phyloP scores from a whole-genome alignment of 371 early-diverging fungal species.

The Homolaphlyctis polyrhiza region DNA sequence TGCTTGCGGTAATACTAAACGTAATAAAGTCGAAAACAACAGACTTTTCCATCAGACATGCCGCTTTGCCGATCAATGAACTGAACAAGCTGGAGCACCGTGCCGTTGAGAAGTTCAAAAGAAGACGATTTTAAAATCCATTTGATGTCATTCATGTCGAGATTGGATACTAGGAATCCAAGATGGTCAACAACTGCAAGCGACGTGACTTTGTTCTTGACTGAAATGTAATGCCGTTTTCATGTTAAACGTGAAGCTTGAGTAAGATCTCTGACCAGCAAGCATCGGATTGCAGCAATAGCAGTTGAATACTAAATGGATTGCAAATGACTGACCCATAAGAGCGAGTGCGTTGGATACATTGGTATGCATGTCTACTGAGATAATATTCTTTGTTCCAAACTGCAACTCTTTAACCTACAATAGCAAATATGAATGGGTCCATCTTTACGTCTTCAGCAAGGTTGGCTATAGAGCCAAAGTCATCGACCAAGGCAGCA shows the following conservation, averaged over 20 bases:
- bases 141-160: neutral
- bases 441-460: neutral
- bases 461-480: neutral
- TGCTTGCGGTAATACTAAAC: conserved; percentile 3
- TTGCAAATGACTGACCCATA: neutral
- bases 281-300: no score
- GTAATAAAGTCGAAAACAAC: neutral
- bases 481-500: no score
- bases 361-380: neutral
- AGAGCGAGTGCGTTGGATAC: neutral
- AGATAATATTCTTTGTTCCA: neutral
- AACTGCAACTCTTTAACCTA: neutral
- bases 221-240: no score
- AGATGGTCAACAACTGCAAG: conserved; percentile 1
- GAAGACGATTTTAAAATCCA: neutral
- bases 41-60: conserved; percentile 5
- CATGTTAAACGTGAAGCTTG: no score
- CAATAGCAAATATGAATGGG: neutral
- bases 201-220: neutral
- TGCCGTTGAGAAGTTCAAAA: neutral
- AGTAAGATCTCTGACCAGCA: no score
- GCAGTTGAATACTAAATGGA: no score
- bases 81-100: neutral
- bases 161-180: neutral
- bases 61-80: neutral